phyloP scores from a whole-genome alignment of 805 yeast genomes.

The Pichia cephalocereana region DNA sequence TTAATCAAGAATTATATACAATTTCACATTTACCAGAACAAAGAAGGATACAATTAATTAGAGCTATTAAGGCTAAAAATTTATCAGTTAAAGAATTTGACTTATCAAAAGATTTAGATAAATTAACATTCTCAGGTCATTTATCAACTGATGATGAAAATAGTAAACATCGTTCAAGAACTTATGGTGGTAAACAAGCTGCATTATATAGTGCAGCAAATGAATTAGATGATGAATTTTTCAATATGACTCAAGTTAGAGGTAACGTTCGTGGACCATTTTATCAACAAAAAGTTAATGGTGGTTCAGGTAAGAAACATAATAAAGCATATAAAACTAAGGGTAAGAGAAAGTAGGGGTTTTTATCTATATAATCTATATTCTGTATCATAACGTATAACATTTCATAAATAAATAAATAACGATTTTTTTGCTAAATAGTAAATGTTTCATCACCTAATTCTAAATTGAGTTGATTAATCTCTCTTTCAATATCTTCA shows the following conservation, averaged over 20 bases:
- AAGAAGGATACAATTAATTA: slow-evolving; percentile 60
- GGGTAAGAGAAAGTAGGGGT: slow-evolving; percentile 9
- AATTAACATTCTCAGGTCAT: slow-evolving; percentile 74
- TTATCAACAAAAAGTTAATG: slow-evolving; percentile 43
- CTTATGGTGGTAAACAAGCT: slow-evolving; percentile 77
- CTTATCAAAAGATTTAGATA: slow-evolving; percentile 58
- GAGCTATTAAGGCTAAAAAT: slow-evolving; percentile 53
- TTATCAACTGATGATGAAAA: slow-evolving; percentile 40
- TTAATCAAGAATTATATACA: slow-evolving; percentile 69
- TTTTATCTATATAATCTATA: neutral
- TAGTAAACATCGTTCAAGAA: slow-evolving; percentile 35
- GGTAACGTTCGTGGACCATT: slow-evolving; percentile 67
- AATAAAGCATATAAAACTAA: slow-evolving; percentile 37
- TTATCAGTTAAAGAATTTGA: slow-evolving; percentile 45
- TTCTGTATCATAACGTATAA: neutral
- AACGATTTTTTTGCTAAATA: neutral
- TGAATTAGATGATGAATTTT: slow-evolving; percentile 80
- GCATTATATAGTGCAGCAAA: slow-evolving; percentile 70
- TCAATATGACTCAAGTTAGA: slow-evolving; percentile 52
- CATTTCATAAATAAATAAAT: too few species aligned
- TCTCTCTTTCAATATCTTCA: slow-evolving; percentile 44
- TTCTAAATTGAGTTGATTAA: slow-evolving; percentile 33
- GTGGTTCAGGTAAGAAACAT: slow-evolving; percentile 70
- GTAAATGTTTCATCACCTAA: slow-evolving; percentile 46
- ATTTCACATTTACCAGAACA: slow-evolving; percentile 58